These are phyloP conservation scores for Ramicandelaber brevisporus DNA, from an alignment of 192 early-diverging fungal genomes.

Conservation along the genomic window DNA sequence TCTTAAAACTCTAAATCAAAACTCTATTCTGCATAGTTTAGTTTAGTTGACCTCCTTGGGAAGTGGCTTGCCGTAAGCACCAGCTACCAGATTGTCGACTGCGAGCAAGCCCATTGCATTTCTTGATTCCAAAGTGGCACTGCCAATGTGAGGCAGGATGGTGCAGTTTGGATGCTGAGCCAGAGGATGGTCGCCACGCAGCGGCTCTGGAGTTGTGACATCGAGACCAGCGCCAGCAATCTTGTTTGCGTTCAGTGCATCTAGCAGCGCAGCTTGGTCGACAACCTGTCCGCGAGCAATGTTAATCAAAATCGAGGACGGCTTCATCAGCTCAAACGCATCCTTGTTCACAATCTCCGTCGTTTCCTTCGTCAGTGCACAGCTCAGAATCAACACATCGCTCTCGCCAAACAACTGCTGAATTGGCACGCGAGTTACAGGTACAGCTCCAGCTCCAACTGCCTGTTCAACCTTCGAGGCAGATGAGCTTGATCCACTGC, in stretches of 20 bases:
- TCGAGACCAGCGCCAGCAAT: conserved; percentile 58
- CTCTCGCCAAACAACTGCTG: conserved; percentile 25
- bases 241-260: conserved; percentile 24
- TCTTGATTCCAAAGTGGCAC: conserved; percentile 57
- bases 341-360: conserved; percentile 34
- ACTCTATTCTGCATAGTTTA: too few relatives aligned
- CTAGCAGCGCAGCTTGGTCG: conserved; percentile 39
- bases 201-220: conserved; percentile 67
- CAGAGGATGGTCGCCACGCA: conserved; percentile 31
- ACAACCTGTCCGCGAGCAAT: conserved; percentile 56
- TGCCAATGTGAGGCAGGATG: conserved; percentile 69
- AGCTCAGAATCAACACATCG: conserved; percentile 52
- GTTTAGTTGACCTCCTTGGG: too few relatives aligned
- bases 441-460: too few relatives aligned
- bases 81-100: conserved; percentile 41
- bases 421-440: too few relatives aligned
- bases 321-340: conserved; percentile 46
- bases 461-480: too few relatives aligned
- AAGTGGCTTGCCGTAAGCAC: conserved; percentile 22
- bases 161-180: conserved; percentile 27
- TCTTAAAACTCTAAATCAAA: not conserved
- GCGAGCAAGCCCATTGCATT: conserved; percentile 54
- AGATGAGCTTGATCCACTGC: conserved; percentile 26
- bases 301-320: conserved; percentile 44
- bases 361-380: conserved; percentile 44